These are phyloP conservation scores for Leishmania tarentolae DNA, from an alignment of 208 protist species.

Conservation along the genomic window DNA sequence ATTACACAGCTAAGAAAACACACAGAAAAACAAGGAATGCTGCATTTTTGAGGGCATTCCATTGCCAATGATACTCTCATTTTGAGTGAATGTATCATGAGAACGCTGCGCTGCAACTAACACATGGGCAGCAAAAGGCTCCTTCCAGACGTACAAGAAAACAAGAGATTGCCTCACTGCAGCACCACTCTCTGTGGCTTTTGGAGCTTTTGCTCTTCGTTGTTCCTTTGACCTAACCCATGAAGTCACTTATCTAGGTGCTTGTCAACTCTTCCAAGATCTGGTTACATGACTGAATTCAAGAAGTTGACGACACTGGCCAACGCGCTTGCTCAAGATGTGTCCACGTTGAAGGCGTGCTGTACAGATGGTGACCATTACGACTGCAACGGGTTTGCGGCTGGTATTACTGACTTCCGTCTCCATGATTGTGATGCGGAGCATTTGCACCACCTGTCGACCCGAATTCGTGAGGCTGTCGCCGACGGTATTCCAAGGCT, in stretches of 20 bases:
- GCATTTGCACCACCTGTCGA: conserved; percentile 7
- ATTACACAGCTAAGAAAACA: neutral
- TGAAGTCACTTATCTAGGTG: neutral
- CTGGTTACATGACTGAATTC: conserved; percentile 28
- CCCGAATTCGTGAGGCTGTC: conserved; percentile 13
- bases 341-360: conserved; percentile 5
- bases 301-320: conserved; percentile 25
- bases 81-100: neutral
- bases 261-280: neutral
- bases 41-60: neutral
- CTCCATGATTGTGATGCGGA: neutral
- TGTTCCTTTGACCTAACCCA: neutral
- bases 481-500: conserved; percentile 44
- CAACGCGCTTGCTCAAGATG: conserved; percentile 20
- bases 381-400: neutral
- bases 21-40: conserved; percentile 10
- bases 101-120: neutral
- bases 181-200: neutral
- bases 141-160: neutral
- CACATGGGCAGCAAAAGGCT: neutral
- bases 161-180: neutral
- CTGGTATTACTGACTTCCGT: neutral
- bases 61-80: neutral
- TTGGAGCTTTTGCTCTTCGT: neutral
- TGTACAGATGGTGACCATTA: neutral